Evolutionary conservation across 208 protist species (phyloP).

Genomic region (Leptomonas pyrrhocoris): DNA sequence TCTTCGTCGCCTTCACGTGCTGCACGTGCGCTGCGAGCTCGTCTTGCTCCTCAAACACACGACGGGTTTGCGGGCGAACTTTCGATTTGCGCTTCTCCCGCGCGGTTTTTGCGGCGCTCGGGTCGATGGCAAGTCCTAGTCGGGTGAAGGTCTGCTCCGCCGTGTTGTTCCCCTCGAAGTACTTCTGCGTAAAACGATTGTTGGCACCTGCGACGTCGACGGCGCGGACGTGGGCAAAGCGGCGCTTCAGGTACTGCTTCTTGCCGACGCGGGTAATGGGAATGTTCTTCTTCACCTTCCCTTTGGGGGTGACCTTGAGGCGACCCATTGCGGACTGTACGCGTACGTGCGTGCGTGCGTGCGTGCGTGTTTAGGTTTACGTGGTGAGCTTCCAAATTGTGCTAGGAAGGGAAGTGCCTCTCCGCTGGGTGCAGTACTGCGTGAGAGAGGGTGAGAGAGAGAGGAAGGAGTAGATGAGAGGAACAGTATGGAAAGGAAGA

Average conservation of each 20-base stretch:
- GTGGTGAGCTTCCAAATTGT: background rate
- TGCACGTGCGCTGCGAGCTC: slow-evolving; percentile 37
- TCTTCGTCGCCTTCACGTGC: slow-evolving; percentile 34
- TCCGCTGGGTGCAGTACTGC: too few species aligned
- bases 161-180: slow-evolving; percentile 66
- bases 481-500: too few species aligned
- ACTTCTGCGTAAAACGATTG: slow-evolving; percentile 84
- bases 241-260: slow-evolving; percentile 85
- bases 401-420: background rate
- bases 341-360: background rate
- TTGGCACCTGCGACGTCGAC: slow-evolving; percentile 76
- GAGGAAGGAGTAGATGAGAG: too few species aligned
- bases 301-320: slow-evolving; percentile 77
- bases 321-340: slow-evolving; percentile 53
- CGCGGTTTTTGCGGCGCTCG: slow-evolving; percentile 41
- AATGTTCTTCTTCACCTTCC: slow-evolving; percentile 86
- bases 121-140: slow-evolving; percentile 73
- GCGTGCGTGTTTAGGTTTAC: background rate
- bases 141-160: slow-evolving; percentile 80
- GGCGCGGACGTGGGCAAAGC: slow-evolving; percentile 75
- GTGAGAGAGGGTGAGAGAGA: too few species aligned
- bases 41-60: slow-evolving; percentile 60
- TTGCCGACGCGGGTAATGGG: slow-evolving; percentile 85
- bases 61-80: slow-evolving; percentile 43
- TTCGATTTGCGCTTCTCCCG: slow-evolving; percentile 54